Evolutionary conservation across 257 asterid species (phyloP), one percentile per base, ranked within the genome.

Genomic region (Avicennia marina): DNA sequence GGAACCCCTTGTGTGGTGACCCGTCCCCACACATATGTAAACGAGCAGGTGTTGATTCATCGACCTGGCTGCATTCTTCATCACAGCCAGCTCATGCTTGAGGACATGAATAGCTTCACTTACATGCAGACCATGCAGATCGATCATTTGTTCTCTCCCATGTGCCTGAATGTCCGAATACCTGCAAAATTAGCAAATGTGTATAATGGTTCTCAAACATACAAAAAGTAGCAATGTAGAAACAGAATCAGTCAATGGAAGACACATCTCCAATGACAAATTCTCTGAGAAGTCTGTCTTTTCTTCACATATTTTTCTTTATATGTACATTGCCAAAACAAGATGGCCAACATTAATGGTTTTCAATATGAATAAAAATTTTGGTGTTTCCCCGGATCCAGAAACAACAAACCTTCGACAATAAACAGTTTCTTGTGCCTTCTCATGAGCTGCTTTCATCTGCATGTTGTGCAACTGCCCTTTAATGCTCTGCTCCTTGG

Each of bases 381-480:
- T 2, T 4, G 7, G 38, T n/a, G n/a, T 19, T 20, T 4, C 32
- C 40, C 41, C 25, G 47, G 32, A 32, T 38, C 43, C 4, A 57
- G 36, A 55, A 46, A 16, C 9, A 46, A 65, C 83, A 44, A 72
- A 93, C 98, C 98, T 93, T 59, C 81, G 95, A 45, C 87, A 94
- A 38, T 67, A 91, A 24, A 89, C 84, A 62, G 97, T 66, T 47
- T 93, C 97, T 67, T 89, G 97, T 56, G 99, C 96, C 70, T 89
- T 93, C 60, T 78, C 94, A 43, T 93, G 97, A 60, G 95, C 95
- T 65, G 90, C 84, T 74, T 84, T 93, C 99, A 89, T 93, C 73
- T 93, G 94, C 88, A 88, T 80, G 77, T 86, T 89, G 80, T 93
- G 94, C 63, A 89, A 72, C 74, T 93, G 99, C 56, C 97, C 99